Base-by-base conservation (phyloP, 2,329 filamentous ascomycete genomes). In the Thelonectria olida region DNA sequence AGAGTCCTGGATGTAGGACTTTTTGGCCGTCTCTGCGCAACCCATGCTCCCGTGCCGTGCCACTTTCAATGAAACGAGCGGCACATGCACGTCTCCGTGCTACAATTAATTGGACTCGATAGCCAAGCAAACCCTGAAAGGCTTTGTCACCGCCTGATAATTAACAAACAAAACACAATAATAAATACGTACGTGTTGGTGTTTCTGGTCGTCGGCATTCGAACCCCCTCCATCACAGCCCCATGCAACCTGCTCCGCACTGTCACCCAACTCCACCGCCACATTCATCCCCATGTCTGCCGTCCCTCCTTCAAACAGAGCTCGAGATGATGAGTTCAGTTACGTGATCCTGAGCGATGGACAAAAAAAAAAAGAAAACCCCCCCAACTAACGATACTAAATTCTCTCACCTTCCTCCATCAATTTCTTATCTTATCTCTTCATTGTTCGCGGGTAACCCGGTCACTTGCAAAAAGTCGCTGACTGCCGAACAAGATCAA, bases 41-140 rank as follows among this genome's bases (percentile, higher is more conserved):
- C 49, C 42, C 27, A 50, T 31, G n/a, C n/a, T n/a, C n/a, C n/a
- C n/a, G n/a, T n/a, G n/a, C 44, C 51, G 36, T 54, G 28, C 23
- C 57, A 51, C 57, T 54, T 42, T 53, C 42, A 34, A 49, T 60
- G 57, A 60, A 60, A 60, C 57, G 45, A 54, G 57, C 36, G 38
- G 19, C 34, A 50, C 44, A 51, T 60, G 57, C 51, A 60, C 45
- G 17, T 45, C 47, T 55, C 45, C 57, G 42, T 59, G 34, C 42
- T 50, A 55, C 45, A 17, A 19, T 38, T 20, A 56, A 56, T 54
- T 34, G 12, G 44, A 55, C 51, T 60, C 45, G 57, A 55, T 38
- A 31, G 28, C 10, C 28, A 41, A 27, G 38, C 44, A 50, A 38
- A 50, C 49, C 52, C 31, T 47, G 34, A 20, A 41, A 25, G 56